Evolutionary conservation across 164 flowering plant species (phyloP).

Genomic region (Aristolochia californica): DNA sequence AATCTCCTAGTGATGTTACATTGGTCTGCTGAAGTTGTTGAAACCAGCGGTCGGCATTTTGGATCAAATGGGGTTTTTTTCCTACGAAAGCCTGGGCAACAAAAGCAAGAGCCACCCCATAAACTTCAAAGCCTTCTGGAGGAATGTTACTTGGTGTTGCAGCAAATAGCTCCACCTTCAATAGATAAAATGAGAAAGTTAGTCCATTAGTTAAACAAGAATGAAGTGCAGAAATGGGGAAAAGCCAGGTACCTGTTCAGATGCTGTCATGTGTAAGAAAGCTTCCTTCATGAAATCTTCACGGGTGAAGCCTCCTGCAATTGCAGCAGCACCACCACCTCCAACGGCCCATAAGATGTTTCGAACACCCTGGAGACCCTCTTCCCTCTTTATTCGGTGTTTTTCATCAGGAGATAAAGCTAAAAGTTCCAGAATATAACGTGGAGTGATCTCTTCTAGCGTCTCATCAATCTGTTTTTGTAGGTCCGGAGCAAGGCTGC

Average conservation of each 20-base stretch:
- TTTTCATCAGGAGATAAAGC: constrained; percentile 73
- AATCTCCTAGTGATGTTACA: constrained; percentile 29
- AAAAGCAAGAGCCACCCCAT: constrained; percentile 95
- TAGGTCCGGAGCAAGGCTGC: constrained; percentile 82
- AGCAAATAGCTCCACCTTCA: constrained; percentile 76
- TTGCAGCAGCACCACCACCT: constrained; percentile 85
- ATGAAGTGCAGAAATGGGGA: neutral
- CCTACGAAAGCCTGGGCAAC: constrained; percentile 76
- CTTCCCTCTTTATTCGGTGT: constrained; percentile 46
- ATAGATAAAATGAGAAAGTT: constrained; percentile 7
- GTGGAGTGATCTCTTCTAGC: constrained; percentile 87
- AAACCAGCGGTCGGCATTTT: constrained; percentile 80
- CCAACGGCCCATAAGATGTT: constrained; percentile 96
- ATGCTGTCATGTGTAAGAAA: constrained; percentile 71
- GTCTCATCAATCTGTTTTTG: constrained; percentile 95
- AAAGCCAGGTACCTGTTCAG: constrained; percentile 62
- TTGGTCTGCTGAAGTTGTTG: constrained; percentile 81
- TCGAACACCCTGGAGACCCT: constrained; percentile 88
- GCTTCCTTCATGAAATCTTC: constrained; percentile 93
- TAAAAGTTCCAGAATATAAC: constrained; percentile 79
- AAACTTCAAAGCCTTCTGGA: constrained; percentile 85
- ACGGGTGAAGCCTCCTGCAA: constrained; percentile 92
- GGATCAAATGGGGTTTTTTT: constrained; percentile 78
- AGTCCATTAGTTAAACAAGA: neutral
- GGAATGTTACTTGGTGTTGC: constrained; percentile 86